Percentiles rank a stretch among this genome's conserved stretches.
Evolutionary conservation across 2,329 filamentous ascomycete species (phyloP).

Genomic region (Neonectria neomacrospora): DNA sequence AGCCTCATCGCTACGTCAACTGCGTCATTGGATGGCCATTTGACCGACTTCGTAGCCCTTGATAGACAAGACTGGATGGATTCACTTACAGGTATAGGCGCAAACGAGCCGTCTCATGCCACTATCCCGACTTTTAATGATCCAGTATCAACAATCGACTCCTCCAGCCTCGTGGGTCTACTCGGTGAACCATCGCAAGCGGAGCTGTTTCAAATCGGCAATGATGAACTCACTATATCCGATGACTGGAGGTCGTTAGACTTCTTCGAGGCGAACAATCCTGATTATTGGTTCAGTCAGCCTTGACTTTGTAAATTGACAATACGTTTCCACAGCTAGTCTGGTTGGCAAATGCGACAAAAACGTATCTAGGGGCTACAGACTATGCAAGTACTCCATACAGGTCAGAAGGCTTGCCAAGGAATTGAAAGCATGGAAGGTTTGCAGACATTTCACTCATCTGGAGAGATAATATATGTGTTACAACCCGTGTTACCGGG

Average conservation of each 20-base stretch:
- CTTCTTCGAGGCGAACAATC: not conserved
- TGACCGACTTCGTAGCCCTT: not conserved
- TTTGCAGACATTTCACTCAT: too few species aligned
- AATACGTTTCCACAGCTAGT: not conserved
- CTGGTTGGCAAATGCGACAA: too few species aligned
- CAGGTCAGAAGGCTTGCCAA: too few species aligned
- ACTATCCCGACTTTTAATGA: not conserved
- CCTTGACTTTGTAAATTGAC: not conserved
- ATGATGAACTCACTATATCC: not conserved
- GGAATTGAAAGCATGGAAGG: too few species aligned
- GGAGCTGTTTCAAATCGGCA: not conserved
- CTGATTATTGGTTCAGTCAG: not conserved
- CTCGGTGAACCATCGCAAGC: not conserved
- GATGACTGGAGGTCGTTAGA: not conserved
- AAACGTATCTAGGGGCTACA: too few species aligned
- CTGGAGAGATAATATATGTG: too few species aligned
- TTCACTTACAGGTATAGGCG: not conserved
- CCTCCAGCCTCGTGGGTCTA: not conserved
- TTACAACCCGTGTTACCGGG: too few species aligned
- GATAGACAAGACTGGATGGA: not conserved
- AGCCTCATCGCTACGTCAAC: not conserved
- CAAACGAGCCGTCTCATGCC: not conserved
- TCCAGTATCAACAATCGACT: not conserved
- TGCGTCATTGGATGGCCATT: not conserved
- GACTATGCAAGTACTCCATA: too few species aligned